Evolutionary conservation across 225 moss, liverwort and hornwort genomes (phyloP), one percentile per base, ranked within the genome.

Genomic region (Antitrichia curtipendula): DNA sequence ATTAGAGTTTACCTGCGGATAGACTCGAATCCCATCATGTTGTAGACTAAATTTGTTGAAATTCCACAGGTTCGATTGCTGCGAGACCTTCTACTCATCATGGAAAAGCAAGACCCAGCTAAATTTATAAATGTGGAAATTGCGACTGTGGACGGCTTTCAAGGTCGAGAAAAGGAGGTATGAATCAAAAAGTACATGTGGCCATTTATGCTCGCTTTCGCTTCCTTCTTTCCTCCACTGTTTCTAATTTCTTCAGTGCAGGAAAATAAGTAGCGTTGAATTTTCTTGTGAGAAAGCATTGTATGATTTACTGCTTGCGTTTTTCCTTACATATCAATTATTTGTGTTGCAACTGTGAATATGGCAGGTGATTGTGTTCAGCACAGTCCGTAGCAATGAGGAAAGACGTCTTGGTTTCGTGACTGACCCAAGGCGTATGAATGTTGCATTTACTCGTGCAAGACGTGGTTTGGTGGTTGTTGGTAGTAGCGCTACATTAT

Each of bases 131-230:
- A 93, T 77, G 83, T 98, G 78, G 97, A 98, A 91, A 89, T 98
- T 87, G 95, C 95, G 85, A 98, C 96, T 57, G 96, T 98, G 40
- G 97, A 98, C 86, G 97, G 97, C 71, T 98, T 98, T 88, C 97
- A 98, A 91, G 97, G 97, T 81, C 93, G 96, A 76, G 97, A 98
- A 81, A 98, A 98, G 83, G 96, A 96, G 95, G 96, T 96, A 80
- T 57, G 52, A 72, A 59, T 40, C 61, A 43, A 76, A 60, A 59
- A 57, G 50, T 69, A 68, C n/a, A 45, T 68, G 29, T 89, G 52
- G 31, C 32, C 82, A 31, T 86, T 68, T 74, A 61, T 66, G n/a
- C 47, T 81, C 68, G 9, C 41, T 68, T 68, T 81, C 31, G 32
- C 66, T 91, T 81, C 73, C 64, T 82, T 59, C 49, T 59, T 75